Evolutionary conservation across 2,329 filamentous ascomycete genomes (phyloP).

Genomic region (Fusarium nanum): DNA sequence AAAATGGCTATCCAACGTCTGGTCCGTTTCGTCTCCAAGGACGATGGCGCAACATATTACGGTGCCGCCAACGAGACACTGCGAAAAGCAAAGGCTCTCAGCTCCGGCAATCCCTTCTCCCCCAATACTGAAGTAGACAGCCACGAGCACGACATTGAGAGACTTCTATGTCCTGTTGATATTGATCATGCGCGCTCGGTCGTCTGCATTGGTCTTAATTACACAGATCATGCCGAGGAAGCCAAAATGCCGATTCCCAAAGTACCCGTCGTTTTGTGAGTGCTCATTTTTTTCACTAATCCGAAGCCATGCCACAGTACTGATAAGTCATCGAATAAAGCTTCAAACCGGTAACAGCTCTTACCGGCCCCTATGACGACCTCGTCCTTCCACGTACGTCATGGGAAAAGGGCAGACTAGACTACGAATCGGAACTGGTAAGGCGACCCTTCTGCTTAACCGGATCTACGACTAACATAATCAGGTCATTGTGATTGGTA

Average conservation of each 20-base stretch:
- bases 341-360: not conserved
- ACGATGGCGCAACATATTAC: not conserved
- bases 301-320: no score
- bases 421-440: not conserved
- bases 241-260: not conserved
- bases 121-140: not conserved
- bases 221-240: not conserved
- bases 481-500: not conserved
- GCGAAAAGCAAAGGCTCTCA: not conserved
- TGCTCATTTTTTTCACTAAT: no score
- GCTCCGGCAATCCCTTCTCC: not conserved
- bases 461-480: not conserved
- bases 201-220: not conserved
- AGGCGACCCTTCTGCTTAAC: no score
- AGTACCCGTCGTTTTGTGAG: not conserved
- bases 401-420: not conserved
- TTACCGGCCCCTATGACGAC: not conserved
- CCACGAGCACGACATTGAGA: not conserved
- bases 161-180: not conserved
- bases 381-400: not conserved
- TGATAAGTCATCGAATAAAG: not conserved
- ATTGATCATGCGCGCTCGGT: not conserved
- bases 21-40: not conserved
- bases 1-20: not conserved
- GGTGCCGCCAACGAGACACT: not conserved